Base-by-base conservation (phyloP, 2,329 filamentous ascomycete species). In the Emmonsiellopsis sp. region DNA sequence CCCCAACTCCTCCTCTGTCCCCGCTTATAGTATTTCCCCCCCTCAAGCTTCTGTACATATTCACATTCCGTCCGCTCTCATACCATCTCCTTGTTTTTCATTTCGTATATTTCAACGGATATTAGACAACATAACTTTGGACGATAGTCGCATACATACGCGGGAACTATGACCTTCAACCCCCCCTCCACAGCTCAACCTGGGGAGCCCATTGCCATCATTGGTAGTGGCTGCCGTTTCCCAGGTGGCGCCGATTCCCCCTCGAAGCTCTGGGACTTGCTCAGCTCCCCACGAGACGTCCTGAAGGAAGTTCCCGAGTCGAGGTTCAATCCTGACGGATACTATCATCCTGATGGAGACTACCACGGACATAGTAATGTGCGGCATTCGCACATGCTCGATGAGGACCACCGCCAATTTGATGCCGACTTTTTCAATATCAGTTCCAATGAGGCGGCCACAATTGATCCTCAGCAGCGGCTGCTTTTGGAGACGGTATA, bases 141-240 rank as follows among this genome's bases (percentile, higher is more conserved):
- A 27, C 21, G 21, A 27, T 27, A 42, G 40, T 42, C 40, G 14
- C 40, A 14, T 42, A 42, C 40, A 42, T n/a, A 42, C 17, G n/a
- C 13, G 5, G 21, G 3, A 27, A 14, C 21, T 21, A 49, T 49
- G 46, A 49, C 46, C n/a, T 31, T 37, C 21, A 49, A 49, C 46
- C 17, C 27, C 6, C 2, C 46, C n/a, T 37, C 46, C 31, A n/a
- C 34, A 49, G 46, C 34, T 39, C 46, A 49, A 17, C n/a, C 46
- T 36, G 46, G 46, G 31, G 67, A 70, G 49, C 69, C 71, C 42
- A 73, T 77, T 27, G 75, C 74, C 27, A 64, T 77, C 11, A 62
- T 77, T 8, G 73, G 74, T 31, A 72, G 54, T 46, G 71, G 65
- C 1, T 75, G 75, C 33, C 65, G 75, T 0, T 71, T 77, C 21